Evolutionary conservation across 148 eudicot species (phyloP).

Genomic region (Amaranthus hypochondriacus): DNA sequence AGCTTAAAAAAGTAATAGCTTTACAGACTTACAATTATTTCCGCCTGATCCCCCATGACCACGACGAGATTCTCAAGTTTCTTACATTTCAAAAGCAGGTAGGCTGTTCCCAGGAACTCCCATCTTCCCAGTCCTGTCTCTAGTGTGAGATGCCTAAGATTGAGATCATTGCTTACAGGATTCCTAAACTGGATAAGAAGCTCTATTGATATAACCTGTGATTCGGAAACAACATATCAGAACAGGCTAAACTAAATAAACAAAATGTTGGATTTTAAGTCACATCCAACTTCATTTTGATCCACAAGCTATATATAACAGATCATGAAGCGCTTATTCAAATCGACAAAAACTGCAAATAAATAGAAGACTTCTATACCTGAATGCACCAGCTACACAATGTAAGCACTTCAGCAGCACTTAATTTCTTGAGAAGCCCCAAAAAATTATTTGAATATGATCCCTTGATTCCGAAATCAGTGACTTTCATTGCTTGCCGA

Average conservation of each 20-base stretch:
- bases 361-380: not conserved
- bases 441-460: not conserved
- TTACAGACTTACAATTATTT: slow-evolving; percentile 9
- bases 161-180: slow-evolving; percentile 7
- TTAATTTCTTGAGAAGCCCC: slow-evolving; percentile 4
- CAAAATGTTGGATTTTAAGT: not conserved
- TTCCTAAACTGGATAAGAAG: not conserved
- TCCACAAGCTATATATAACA: not conserved
- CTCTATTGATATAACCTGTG: slow-evolving; percentile 11
- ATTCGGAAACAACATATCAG: not conserved
- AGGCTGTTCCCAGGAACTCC: slow-evolving; percentile 11
- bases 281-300: not conserved
- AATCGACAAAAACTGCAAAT: not conserved
- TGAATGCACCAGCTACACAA: slow-evolving; percentile 24
- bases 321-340: not conserved
- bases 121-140: slow-evolving; percentile 12
- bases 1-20: too few relatives aligned
- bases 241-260: not conserved
- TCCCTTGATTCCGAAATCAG: not conserved
- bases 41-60: slow-evolving; percentile 1
- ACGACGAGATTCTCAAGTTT: not conserved
- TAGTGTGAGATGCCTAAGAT: slow-evolving; percentile 9
- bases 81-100: slow-evolving; percentile 14
- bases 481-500: slow-evolving; percentile 1
- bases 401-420: slow-evolving; percentile 5